These are phyloP conservation scores for Fraxinus sp. DNA, from an alignment of 305 asterid genomes.

Conservation along the genomic window DNA sequence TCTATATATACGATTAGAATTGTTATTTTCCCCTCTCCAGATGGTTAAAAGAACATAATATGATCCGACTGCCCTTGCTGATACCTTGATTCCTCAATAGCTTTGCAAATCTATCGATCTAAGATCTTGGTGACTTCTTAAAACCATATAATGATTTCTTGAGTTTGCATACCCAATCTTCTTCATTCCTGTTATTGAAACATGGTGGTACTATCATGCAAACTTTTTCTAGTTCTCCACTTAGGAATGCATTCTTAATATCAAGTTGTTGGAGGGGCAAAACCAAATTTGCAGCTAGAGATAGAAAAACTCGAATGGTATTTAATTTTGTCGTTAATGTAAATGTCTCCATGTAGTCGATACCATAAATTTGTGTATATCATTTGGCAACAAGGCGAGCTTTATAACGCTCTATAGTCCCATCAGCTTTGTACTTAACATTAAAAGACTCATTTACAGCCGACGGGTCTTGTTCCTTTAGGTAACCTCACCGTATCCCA, in stretches of 20 bases:
- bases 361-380: neutral
- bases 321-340: neutral
- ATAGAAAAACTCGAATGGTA: neutral
- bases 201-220: too few relatives aligned
- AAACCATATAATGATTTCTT: too few relatives aligned
- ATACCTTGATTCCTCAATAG: too few relatives aligned
- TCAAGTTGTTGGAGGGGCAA: neutral
- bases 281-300: neutral
- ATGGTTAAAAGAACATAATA: too few relatives aligned
- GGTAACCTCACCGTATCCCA: neutral
- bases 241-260: neutral
- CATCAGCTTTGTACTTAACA: neutral
- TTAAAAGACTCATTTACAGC: neutral
- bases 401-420: neutral
- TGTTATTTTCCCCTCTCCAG: too few relatives aligned
- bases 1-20: too few relatives aligned
- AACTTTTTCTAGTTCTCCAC: neutral
- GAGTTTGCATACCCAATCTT: too few relatives aligned
- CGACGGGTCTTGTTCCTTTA: neutral
- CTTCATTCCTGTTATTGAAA: too few relatives aligned
- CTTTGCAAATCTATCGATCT: too few relatives aligned
- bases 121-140: too few relatives aligned
- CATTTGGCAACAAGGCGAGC: neutral
- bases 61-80: too few relatives aligned
- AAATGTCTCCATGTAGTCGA: neutral